Conservation (phyloP, 1,139 yeast species). For the Hemisphaericaspora xylanilytica region DNA sequence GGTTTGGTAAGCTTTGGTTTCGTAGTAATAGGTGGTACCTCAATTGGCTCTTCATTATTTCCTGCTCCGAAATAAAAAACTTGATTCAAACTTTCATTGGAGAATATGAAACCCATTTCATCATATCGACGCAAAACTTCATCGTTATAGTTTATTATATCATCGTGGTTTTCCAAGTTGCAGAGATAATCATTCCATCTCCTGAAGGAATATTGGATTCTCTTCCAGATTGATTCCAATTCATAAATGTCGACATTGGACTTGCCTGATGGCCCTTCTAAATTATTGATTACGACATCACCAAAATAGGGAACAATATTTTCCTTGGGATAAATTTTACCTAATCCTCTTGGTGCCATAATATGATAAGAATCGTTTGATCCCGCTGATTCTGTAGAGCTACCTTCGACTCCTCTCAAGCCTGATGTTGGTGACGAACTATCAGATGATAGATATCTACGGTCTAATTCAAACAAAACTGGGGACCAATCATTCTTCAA, state of each 20-base stretch:
- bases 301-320: constrained; percentile 90
- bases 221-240: constrained; percentile 63
- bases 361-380: constrained; percentile 61
- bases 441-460: constrained; percentile 60
- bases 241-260: constrained; percentile 45
- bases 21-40: background rate
- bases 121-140: constrained; percentile 45
- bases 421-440: constrained; percentile 13
- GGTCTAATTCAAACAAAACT: constrained; percentile 82
- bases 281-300: constrained; percentile 49
- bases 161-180: constrained; percentile 37
- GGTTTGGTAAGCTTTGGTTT: background rate
- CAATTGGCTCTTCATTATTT: constrained; percentile 26
- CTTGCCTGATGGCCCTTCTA: background rate
- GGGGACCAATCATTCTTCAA: constrained; percentile 91
- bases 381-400: constrained; percentile 8
- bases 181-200: constrained; percentile 75
- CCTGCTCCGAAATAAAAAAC: constrained; percentile 40
- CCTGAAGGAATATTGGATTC: constrained; percentile 69
- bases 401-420: constrained; percentile 15
- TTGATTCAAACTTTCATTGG: constrained; percentile 47
- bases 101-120: constrained; percentile 46
- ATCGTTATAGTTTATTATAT: constrained; percentile 42
- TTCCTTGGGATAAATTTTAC: constrained; percentile 71
- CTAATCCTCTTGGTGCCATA: constrained; percentile 87